Evolutionary conservation across 129 eudicot species (phyloP).

Genomic region (Dittrichia graveolens): DNA sequence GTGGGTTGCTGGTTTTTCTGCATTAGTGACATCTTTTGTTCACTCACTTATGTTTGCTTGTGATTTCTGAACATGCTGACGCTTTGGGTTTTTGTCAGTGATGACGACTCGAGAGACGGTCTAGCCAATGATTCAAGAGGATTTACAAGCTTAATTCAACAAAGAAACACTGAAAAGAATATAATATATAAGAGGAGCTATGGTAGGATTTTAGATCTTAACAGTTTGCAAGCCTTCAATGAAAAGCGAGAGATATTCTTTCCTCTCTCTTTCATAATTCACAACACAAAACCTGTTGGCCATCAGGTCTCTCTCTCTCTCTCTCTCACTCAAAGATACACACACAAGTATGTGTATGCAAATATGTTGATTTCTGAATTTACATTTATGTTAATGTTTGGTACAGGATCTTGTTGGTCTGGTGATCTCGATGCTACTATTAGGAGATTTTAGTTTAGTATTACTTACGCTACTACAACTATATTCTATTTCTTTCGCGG

Average conservation of each 20-base stretch:
- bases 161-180: slow-evolving; percentile 39
- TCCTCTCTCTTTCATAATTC: slow-evolving; percentile 76
- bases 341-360: neutral
- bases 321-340: neutral
- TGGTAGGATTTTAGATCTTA: slow-evolving; percentile 64
- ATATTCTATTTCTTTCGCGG: slow-evolving; percentile 68
- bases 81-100: slow-evolving; percentile 21
- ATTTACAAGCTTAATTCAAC: slow-evolving; percentile 41
- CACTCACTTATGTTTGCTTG: neutral
- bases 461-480: slow-evolving; percentile 76
- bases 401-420: slow-evolving; percentile 88
- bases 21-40: neutral
- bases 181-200: slow-evolving; percentile 45
- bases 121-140: slow-evolving; percentile 31
- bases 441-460: slow-evolving; percentile 81
- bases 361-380: slow-evolving; percentile 12
- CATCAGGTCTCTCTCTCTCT: slow-evolving; percentile 62
- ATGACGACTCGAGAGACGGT: slow-evolving; percentile 37
- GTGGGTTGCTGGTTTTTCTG: neutral
- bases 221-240: slow-evolving; percentile 63
- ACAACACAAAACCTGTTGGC: slow-evolving; percentile 93
- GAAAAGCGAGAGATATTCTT: slow-evolving; percentile 82
- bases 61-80: slow-evolving; percentile 7
- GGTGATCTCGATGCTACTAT: slow-evolving; percentile 70
- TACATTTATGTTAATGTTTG: slow-evolving; percentile 10